These are phyloP conservation scores for Trichophyton simii DNA, from an alignment of 2,329 filamentous ascomycete species.

Conservation along the genomic window DNA sequence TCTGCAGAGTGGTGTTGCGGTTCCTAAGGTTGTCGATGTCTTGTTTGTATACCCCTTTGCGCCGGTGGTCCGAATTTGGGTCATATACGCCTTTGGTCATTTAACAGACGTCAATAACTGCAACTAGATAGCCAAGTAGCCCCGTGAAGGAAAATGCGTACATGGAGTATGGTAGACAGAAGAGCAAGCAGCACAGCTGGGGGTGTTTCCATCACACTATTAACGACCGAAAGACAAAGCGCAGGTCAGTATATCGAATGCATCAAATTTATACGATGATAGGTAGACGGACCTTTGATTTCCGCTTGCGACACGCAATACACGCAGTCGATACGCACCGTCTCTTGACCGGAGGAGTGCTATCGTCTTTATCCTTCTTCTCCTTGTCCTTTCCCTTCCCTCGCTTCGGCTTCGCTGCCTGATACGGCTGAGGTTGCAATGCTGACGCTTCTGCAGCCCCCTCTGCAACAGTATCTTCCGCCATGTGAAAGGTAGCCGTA, in stretches of 20 bases:
- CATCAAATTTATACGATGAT: constrained; percentile 1
- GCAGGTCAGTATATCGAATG: neutral
- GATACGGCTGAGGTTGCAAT: neutral
- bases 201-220: constrained; percentile 75
- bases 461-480: neutral
- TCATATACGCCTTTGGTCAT: constrained; percentile 66
- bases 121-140: too few relatives aligned
- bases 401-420: neutral
- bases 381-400: neutral
- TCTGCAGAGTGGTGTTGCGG: constrained; percentile 73
- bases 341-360: constrained; percentile 41
- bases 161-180: constrained; percentile 60
- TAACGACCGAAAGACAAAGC: neutral
- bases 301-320: constrained; percentile 64
- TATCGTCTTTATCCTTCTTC: constrained; percentile 13
- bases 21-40: constrained; percentile 83
- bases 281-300: constrained; percentile 49
- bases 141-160: constrained; percentile 13
- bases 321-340: constrained; percentile 76
- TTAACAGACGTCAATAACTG: neutral
- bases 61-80: constrained; percentile 86
- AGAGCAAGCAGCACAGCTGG: constrained; percentile 87
- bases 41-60: constrained; percentile 94
- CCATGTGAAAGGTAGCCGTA: neutral
- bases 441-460: neutral